These are phyloP conservation scores for Trichothecium sympodiale DNA, from an alignment of 2,329 filamentous ascomycete genomes.

Conservation along the genomic window DNA sequence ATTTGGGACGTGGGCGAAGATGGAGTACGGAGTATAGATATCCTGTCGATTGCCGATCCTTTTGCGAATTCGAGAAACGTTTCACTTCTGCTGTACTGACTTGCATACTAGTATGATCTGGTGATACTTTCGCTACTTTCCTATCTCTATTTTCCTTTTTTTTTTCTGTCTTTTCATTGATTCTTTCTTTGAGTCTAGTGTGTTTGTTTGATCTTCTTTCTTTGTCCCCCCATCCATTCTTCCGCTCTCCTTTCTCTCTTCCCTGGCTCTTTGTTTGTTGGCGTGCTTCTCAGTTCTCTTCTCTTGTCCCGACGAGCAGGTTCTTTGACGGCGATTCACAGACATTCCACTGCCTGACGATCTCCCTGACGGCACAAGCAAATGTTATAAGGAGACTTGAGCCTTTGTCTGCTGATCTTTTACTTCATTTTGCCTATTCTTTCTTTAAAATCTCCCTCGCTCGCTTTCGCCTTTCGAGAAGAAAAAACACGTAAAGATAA, in stretches of 20 bases:
- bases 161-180: constrained; percentile 5
- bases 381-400: neutral
- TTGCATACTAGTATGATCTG: no score
- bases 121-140: neutral
- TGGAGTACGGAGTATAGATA: constrained; percentile 2
- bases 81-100: no score
- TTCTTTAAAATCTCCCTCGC: no score
- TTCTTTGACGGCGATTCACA: no score
- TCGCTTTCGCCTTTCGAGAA: constrained; percentile 5
- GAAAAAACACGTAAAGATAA: neutral
- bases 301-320: neutral
- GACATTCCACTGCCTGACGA: no score
- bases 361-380: no score
- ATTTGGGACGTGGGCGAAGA: neutral
- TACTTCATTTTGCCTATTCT: neutral
- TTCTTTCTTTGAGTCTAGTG: constrained; percentile 4
- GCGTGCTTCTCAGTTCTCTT: constrained; percentile 7
- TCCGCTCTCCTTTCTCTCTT: constrained; percentile 9
- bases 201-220: constrained; percentile 6
- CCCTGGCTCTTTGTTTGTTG: constrained; percentile 1
- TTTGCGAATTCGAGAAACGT: no score
- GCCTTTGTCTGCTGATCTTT: neutral
- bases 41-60: constrained; percentile 6
- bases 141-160: constrained; percentile 4
- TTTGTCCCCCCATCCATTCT: constrained; percentile 6